phyloP scores from a whole-genome alignment of 2,329 filamentous ascomycete species.

The Fusarium sp. region DNA sequence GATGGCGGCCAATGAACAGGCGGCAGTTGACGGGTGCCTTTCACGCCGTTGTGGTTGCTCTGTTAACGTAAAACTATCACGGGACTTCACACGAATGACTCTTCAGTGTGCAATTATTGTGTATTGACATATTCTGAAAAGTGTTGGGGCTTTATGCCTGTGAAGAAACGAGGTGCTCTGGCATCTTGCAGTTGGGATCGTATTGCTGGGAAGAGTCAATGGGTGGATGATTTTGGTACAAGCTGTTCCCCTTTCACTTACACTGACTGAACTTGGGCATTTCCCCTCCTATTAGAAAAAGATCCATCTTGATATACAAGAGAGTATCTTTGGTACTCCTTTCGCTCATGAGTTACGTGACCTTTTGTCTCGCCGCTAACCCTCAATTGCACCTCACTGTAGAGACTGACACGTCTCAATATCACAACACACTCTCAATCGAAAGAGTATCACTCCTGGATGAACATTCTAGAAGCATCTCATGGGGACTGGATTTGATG shows the following conservation, averaged over 20 bases:
- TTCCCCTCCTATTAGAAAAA: too few species aligned
- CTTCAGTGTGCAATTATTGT: background rate
- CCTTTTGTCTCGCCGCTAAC: too few species aligned
- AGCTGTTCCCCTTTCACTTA: background rate
- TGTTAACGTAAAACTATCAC: background rate
- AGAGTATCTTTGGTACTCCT: background rate
- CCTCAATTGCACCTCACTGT: too few species aligned
- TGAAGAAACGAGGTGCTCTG: background rate
- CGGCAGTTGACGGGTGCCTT: background rate
- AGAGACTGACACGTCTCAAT: background rate
- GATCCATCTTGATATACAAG: background rate
- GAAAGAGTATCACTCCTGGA: background rate
- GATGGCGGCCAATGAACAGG: background rate
- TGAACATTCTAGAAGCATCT: background rate
- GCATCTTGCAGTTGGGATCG: background rate
- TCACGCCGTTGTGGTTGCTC: background rate
- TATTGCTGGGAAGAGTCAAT: background rate
- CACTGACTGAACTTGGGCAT: background rate
- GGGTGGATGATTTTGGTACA: background rate
- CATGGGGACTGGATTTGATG: background rate
- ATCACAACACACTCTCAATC: background rate
- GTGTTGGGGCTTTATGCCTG: background rate
- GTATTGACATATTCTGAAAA: background rate
- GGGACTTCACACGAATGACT: background rate
- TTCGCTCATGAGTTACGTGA: too few species aligned